Evolutionary conservation across 257 asterid species (phyloP).

Genomic region (Solanum tarapatanum): DNA sequence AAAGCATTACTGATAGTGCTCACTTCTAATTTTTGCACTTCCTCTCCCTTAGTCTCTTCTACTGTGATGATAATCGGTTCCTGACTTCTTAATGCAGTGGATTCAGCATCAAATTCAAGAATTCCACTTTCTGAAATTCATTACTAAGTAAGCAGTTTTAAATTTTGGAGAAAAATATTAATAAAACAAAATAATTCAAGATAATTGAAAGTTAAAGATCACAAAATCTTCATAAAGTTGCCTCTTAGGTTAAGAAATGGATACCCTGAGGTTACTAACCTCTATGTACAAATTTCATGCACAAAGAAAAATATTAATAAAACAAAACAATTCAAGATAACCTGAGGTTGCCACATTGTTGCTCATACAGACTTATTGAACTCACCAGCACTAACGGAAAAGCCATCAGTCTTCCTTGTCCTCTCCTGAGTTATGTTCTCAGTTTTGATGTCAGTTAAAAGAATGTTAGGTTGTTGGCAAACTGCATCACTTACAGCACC

Average conservation of each 20-base stretch:
- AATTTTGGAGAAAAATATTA: neutral
- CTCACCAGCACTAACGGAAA: neutral
- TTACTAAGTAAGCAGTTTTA: neutral
- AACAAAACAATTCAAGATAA: neutral
- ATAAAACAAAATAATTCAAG: neutral
- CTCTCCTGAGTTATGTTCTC: constrained; percentile 3
- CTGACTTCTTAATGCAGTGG: constrained; percentile 5
- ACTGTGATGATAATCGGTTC: constrained; percentile 6
- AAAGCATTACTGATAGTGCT: neutral
- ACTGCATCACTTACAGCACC: neutral
- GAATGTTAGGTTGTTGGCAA: neutral
- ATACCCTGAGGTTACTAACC: neutral
- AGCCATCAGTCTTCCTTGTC: neutral
- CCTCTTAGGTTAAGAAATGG: neutral
- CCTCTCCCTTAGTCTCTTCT: constrained; percentile 2
- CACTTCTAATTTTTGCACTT: neutral
- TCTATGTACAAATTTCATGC: neutral
- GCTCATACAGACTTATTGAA: constrained; percentile 17
- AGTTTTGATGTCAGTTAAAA: neutral
- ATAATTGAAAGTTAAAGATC: neutral
- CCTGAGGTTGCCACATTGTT: neutral
- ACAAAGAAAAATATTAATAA: neutral
- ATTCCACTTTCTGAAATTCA: constrained; percentile 7
- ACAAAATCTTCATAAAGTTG: neutral
- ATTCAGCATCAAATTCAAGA: constrained; percentile 4